Evolutionary conservation across 2,329 filamentous ascomycete genomes (phyloP).

Genomic region (Fusarium marasasianum): DNA sequence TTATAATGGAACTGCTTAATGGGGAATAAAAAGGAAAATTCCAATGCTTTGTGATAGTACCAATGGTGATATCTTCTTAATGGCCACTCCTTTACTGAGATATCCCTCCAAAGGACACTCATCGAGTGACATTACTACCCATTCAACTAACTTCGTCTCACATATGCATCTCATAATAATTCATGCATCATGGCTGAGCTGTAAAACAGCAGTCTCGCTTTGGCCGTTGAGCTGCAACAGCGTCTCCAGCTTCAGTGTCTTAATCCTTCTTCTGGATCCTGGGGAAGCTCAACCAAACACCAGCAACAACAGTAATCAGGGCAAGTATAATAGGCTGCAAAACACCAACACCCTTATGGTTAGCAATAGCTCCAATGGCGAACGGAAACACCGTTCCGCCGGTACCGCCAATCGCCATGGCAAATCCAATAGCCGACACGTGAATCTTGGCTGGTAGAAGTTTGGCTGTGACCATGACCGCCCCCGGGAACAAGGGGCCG

Average conservation of each 20-base stretch:
- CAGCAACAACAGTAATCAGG: constrained; percentile 49
- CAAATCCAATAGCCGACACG: constrained; percentile 77
- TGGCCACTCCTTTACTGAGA: background rate
- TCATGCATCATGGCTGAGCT: fast-evolving
- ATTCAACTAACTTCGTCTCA: background rate
- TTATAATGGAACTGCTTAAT: background rate
- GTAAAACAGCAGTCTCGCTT: background rate
- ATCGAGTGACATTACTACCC: background rate
- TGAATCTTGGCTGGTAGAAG: constrained; percentile 75
- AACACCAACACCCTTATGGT: constrained; percentile 57
- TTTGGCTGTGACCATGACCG: constrained; percentile 75
- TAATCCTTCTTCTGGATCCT: constrained; percentile 47
- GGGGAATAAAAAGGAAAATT: background rate
- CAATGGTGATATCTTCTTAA: too few species aligned
- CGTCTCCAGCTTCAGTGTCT: fast-evolving
- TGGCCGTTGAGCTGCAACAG: background rate
- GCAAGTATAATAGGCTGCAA: constrained; percentile 61
- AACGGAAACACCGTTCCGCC: constrained; percentile 72
- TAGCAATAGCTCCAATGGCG: constrained; percentile 70
- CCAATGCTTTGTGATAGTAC: background rate
- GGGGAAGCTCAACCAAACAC: constrained; percentile 51
- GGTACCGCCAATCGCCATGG: constrained; percentile 74
- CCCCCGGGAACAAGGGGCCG: constrained; percentile 77
- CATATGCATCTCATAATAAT: background rate
- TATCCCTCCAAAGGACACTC: background rate